A percentile compares a stretch with the other conserved stretches of the same genome.
Conservation (phyloP, 169 alveolate genomes). For the Eimeria brunetti region DNA sequence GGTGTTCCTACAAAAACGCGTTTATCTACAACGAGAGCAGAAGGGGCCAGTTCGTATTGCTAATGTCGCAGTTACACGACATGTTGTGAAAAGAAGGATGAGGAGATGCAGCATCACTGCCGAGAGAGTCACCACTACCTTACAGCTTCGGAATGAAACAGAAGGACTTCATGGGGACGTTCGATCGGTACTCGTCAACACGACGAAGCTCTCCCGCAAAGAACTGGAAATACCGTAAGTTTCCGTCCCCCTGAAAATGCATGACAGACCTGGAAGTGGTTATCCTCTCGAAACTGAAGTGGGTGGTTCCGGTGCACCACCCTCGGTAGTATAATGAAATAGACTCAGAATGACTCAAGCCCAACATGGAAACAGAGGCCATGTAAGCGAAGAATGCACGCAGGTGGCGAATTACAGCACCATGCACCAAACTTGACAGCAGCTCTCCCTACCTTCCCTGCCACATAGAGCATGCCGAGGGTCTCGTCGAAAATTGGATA, state of each 20-base stretch:
- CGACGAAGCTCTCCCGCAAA: slow-evolving; percentile 49
- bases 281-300: not conserved
- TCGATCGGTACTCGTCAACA: slow-evolving; percentile 78
- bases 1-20: not conserved
- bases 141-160: slow-evolving; percentile 81
- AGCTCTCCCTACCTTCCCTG: slow-evolving; percentile 78
- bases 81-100: not conserved
- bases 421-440: not conserved
- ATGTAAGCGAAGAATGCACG: not conserved
- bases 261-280: not conserved
- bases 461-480: slow-evolving; percentile 78
- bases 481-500: slow-evolving; percentile 81
- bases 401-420: not conserved
- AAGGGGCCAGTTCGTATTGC: not conserved
- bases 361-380: no score
- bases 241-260: slow-evolving; percentile 76
- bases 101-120: not conserved
- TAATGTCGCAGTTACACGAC: not conserved
- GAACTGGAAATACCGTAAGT: slow-evolving; percentile 73
- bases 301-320: not conserved
- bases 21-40: not conserved
- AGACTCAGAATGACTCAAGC: not conserved
- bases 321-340: not conserved
- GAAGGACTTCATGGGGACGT: slow-evolving; percentile 77
- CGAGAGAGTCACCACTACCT: not conserved